phyloP scores from a whole-genome alignment of 768 basidiomycete species.

The Dioszegia crocea region DNA sequence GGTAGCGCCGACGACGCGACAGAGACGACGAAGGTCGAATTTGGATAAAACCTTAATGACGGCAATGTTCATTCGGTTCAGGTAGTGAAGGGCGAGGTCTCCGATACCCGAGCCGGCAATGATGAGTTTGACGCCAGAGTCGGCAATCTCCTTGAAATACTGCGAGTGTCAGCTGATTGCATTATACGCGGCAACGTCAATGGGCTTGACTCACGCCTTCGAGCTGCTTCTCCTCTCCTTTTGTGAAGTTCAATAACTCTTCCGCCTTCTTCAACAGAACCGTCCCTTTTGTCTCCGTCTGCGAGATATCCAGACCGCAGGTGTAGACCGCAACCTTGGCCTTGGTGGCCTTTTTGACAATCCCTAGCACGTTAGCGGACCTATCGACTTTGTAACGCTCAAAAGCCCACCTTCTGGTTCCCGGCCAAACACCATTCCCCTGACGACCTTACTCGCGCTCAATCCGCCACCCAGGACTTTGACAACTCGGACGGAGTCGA shows the following conservation, averaged over 20 bases:
- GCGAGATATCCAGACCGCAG: constrained; percentile 81
- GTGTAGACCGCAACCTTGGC: constrained; percentile 97
- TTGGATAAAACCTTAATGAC: constrained; percentile 97
- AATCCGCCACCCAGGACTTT: constrained; percentile 96
- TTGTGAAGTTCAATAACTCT: constrained; percentile 94
- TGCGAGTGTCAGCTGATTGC: constrained; percentile 43
- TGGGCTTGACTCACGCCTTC: constrained; percentile 61
- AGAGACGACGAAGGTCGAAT: constrained; percentile 89
- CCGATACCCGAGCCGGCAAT: constrained; percentile 89
- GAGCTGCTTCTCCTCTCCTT: constrained; percentile 91
- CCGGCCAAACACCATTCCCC: constrained; percentile 96
- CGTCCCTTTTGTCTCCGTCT: constrained; percentile 98
- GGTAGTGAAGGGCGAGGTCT: constrained; percentile 94
- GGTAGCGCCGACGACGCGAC: constrained; percentile 91
- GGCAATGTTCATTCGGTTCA: constrained; percentile 87
- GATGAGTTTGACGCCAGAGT: constrained; percentile 88
- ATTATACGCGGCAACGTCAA: not conserved
- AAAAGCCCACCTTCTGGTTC: constrained; percentile 78
- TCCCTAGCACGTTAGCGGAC: constrained; percentile 54
- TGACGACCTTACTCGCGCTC: constrained; percentile 76
- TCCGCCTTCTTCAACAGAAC: constrained; percentile 91
- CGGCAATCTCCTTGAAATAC: constrained; percentile 96
- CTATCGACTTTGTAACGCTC: not conserved
- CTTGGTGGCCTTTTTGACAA: constrained; percentile 72
- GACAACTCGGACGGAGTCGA: constrained; percentile 95